Percentiles rank a stretch among this genome's conserved stretches.
Conservation (phyloP, 805 yeast species). For the Cyberlindnera euphorbiiphila region DNA sequence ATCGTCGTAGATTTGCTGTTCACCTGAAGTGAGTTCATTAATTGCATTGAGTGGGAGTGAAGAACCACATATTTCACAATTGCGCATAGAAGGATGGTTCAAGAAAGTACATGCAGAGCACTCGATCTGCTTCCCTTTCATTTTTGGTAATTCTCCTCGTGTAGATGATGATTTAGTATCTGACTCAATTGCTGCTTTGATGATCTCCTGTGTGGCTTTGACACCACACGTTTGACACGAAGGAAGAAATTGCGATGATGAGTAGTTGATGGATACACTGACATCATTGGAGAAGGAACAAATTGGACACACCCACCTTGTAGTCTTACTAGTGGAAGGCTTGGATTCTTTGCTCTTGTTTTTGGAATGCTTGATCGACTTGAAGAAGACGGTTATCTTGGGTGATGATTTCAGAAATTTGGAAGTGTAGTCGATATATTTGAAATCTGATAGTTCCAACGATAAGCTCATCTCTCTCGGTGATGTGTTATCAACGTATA, state of each 20-base stretch:
- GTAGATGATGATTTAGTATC: neutral
- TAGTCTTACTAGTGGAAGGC: slow-evolving; percentile 7
- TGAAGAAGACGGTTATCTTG: slow-evolving; percentile 51
- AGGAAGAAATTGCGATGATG: slow-evolving; percentile 33
- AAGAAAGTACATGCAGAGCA: slow-evolving; percentile 71
- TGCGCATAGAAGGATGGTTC: slow-evolving; percentile 73
- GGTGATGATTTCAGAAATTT: slow-evolving; percentile 78
- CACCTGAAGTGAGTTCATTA: slow-evolving; percentile 18
- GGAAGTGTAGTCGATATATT: slow-evolving; percentile 36
- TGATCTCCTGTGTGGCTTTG: slow-evolving; percentile 35
- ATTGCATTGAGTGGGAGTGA: slow-evolving; percentile 34
- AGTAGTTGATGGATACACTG: slow-evolving; percentile 28
- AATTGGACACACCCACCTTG: slow-evolving; percentile 80
- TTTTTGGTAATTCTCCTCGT: neutral
- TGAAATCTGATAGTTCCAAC: slow-evolving; percentile 41
- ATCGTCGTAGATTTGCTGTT: slow-evolving; percentile 30
- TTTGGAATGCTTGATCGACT: slow-evolving; percentile 10
- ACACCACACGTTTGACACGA: slow-evolving; percentile 64
- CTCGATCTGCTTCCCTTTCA: slow-evolving; percentile 15
- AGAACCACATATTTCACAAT: slow-evolving; percentile 87
- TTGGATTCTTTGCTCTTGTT: slow-evolving; percentile 1
- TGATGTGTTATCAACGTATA: slow-evolving; percentile 58
- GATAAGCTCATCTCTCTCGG: slow-evolving; percentile 43
- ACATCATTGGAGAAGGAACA: slow-evolving; percentile 67
- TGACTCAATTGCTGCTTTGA: slow-evolving; percentile 31